Base-by-base conservation (phyloP, 345 rosid species). In the Trapa bicornis region DNA sequence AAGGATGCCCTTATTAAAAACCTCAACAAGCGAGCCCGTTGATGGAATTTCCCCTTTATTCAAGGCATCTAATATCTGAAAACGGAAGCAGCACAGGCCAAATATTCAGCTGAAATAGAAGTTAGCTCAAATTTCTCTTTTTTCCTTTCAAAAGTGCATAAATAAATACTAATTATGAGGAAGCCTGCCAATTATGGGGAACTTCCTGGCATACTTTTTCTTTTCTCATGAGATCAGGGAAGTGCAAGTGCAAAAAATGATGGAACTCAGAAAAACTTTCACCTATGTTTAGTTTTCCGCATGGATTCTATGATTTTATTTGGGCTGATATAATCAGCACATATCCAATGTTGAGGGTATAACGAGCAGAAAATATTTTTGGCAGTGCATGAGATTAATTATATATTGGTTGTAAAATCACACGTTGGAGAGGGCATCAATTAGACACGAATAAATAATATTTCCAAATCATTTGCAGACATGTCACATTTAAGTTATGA, bases 41-140 rank as follows among this genome's bases (percentile, higher is more conserved):
- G 99, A 85, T 76, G 99, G 99, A 75, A 95, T 95, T 81, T 95
- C 97, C 68, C 99, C 99, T 78, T 95, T 95, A 75, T 95, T 95
- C 78, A 95, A 77, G 42, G 99, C 99, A 73, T 91, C 96, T 56
- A 95, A 86, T 72, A 95, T 95, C 99, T 95, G 86, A 69, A 81
- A 77, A 70, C 22, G 38, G 37, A 68, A 57, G 48, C 65, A 75
- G 65, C 13, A 63, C n/a, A 22, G 32, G 36, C 22, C 65, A 68
- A 71, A 50, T 14, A 50, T 29, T 45, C 66, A 22, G 57, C 17
- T 54, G 39, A 22, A 22, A 71, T 22, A 6, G 60, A 13, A 68
- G 47, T 36, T 11, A 6, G 63, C 63, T 32, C 38, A 32, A 32
- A 2, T 58, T 58, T n/a, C 22, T 29, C 47, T 17, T 64, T 35